These are phyloP conservation scores for Lagenaria siceraria DNA, from an alignment of 306 rosid genomes.

Conservation along the genomic window DNA sequence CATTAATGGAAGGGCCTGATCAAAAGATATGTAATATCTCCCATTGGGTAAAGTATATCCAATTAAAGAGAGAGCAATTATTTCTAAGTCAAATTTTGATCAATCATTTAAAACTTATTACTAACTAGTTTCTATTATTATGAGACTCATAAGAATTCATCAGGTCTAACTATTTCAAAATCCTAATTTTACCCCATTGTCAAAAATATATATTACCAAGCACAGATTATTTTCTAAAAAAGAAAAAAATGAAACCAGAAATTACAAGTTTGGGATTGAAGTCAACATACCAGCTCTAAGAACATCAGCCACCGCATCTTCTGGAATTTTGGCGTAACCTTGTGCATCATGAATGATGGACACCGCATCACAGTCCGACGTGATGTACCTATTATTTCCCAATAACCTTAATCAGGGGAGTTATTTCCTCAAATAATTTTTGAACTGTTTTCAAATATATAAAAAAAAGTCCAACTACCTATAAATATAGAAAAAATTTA, in stretches of 20 bases:
- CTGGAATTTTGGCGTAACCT: slow-evolving; percentile 45
- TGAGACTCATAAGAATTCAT: background rate
- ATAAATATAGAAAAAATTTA: no score
- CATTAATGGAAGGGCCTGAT: background rate
- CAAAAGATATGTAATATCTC: background rate
- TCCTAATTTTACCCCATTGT: background rate
- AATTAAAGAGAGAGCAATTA: background rate
- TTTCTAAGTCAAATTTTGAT: background rate
- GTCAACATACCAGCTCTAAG: slow-evolving; percentile 46
- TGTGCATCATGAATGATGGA: slow-evolving; percentile 37
- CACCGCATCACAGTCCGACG: slow-evolving; percentile 89
- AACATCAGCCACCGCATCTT: slow-evolving; percentile 74
- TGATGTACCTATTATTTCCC: slow-evolving; percentile 41
- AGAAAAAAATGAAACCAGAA: background rate
- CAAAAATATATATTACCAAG: background rate
- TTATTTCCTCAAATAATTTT: no score
- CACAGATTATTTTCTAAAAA: background rate
- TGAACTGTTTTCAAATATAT: no score
- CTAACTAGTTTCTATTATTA: background rate
- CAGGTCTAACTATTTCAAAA: background rate
- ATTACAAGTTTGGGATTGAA: background rate
- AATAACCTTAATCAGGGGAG: background rate
- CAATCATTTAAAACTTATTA: background rate
- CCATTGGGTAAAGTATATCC: background rate
- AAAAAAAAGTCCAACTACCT: no score